Evolutionary conservation across 768 basidiomycete genomes (phyloP), one percentile per base, ranked within the genome.

Genomic region (Amanita exitialis): DNA sequence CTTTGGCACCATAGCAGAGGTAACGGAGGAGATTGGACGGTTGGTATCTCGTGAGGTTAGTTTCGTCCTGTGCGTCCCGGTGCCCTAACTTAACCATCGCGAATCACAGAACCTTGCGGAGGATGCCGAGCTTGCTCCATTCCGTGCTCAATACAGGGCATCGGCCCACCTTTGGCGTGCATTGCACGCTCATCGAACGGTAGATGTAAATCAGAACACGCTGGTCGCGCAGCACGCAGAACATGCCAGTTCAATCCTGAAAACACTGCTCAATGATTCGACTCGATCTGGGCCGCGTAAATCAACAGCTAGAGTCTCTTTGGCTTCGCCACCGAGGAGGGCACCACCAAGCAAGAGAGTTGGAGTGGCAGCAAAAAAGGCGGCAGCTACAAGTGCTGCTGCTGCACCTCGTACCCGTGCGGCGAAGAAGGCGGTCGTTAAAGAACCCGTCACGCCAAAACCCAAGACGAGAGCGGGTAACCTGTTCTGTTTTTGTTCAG

Each of bases 151-250:
- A 58, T 80, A 83, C 57, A 72, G 67, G 25, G 72, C 78, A 1
- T 64, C 73, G 1, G 69, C 74, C 0, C 78, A 86, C 58, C 69
- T 93, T 21, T 86, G 83, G 81, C 66, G 79, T 41, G 80, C 83
- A 0, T 66, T 93, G 16, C 82, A 87, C 58, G 74, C 79, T 16
- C 88, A 92, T 63, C 76, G 79, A 12, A 69, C 66, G 4, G 66
- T 62, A 7, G 70, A 76, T 49, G 53, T 64, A 0, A 64, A 75
- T 20, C 74, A 78, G 59, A 70, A 66, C 49, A 51, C 63, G 0
- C 58, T 72, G 1, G 71, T 88, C 37, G 64, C 74, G 6, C 59
- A 66, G n/a, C 78, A 81, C 44, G 69, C 77, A 1, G 78, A 76
- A 9, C 66, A 74, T 12, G 84, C 80, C 0, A 80, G 75, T 55